Evolutionary conservation across 345 rosid species (phyloP), one percentile per base, ranked within the genome.

Genomic region (Populus euphratica): DNA sequence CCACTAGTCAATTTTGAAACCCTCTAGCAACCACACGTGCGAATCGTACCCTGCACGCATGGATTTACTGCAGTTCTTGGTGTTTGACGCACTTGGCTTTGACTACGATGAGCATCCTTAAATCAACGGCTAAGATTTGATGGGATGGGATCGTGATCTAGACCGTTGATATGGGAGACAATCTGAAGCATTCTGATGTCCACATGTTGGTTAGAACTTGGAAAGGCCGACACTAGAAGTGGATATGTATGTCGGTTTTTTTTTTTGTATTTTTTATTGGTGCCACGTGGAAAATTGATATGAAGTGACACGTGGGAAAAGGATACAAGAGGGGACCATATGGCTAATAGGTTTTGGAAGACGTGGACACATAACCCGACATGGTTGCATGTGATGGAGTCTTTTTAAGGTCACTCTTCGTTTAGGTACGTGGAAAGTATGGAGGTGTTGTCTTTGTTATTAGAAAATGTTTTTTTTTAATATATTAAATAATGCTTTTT

Each of bases 241-340:
- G 76, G 81, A 27, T n/a, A 41, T 84, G 89, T 81, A 41, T 84
- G 89, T 81, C 86, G 83, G 84, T 31, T 47, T 29, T 47, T 21
- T 17, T 36, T 17, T 36, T 18, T 2, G 49, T 52, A 21, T 56
- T 1, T 56, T n/a, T 20, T 10, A 5, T 52, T 25, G 1, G 23
- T 5, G 70, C 78, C 74, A 80, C 76, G 76, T 67, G 76, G 72
- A 43, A 8, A 17, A 11, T 14, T 25, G 59, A 65, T 5, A 7
- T 2, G 44, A 43, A 70, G 12, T 66, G 79, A 70, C 81, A 81
- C 74, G 81, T 76, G 83, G 74, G 36, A 35, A 9, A 8, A 14
- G 69, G 56, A 14, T 49, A 33, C 39, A 25, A 18, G 27, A 17
- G 35, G 72, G 84, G 63, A 50, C 70, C 74, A 18, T 49, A 10